These are phyloP conservation scores for Berberis vulgaris DNA, from an alignment of 164 flowering plant genomes.

Conservation along the genomic window DNA sequence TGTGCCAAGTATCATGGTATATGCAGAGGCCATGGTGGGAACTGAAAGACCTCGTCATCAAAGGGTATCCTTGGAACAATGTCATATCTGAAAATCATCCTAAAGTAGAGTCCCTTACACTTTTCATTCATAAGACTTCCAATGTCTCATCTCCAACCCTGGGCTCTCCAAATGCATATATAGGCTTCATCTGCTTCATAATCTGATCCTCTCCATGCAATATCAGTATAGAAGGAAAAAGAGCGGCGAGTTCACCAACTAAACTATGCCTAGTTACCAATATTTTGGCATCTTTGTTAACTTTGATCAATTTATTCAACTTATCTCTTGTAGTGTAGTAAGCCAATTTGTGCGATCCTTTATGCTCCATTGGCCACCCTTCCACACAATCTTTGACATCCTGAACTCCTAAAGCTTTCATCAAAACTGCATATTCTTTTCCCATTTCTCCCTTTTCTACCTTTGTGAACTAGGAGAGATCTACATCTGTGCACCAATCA, in stretches of 20 bases:
- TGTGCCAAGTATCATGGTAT: slow-evolving; percentile 35
- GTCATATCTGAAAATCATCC: slow-evolving; percentile 52
- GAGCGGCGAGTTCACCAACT: slow-evolving; percentile 55
- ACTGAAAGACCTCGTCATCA: slow-evolving; percentile 33
- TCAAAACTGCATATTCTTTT: slow-evolving; percentile 48
- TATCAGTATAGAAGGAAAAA: slow-evolving; percentile 41
- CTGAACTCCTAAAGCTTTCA: slow-evolving; percentile 65
- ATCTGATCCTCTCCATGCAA: slow-evolving; percentile 34
- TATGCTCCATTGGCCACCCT: slow-evolving; percentile 44
- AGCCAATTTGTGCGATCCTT: slow-evolving; percentile 17
- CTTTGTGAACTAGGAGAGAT: slow-evolving; percentile 15
- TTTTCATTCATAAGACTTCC: slow-evolving; percentile 26
- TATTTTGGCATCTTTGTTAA: slow-evolving; percentile 25
- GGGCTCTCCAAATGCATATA: slow-evolving; percentile 64
- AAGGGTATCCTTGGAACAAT: slow-evolving; percentile 53
- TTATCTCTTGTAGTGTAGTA: slow-evolving; percentile 41
- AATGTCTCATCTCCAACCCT: slow-evolving; percentile 48
- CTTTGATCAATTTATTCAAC: slow-evolving; percentile 20
- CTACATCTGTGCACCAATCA: slow-evolving; percentile 49
- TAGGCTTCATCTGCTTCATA: slow-evolving; percentile 33
- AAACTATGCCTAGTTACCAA: slow-evolving; percentile 62
- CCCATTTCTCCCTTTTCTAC: slow-evolving; percentile 37
- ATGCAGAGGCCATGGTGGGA: slow-evolving; percentile 56
- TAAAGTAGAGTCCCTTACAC: slow-evolving; percentile 20
- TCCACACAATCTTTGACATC: slow-evolving; percentile 12